Conservation (phyloP, 345 rosid genomes). For the Erucastrum elatum region DNA sequence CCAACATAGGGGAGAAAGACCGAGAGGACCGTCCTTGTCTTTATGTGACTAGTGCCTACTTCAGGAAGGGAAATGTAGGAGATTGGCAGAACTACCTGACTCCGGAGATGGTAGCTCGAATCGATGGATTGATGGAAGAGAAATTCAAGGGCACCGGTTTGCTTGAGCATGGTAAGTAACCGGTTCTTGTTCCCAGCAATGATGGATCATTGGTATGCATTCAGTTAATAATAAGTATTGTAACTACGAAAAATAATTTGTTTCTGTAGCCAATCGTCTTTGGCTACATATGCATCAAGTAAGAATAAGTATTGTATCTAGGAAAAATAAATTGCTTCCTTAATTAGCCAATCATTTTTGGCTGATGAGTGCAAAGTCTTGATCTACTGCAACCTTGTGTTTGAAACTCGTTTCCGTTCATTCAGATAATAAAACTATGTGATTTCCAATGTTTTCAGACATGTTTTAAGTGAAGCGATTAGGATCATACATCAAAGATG, state of each 20-base stretch:
- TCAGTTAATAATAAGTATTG: background rate
- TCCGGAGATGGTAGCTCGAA: conserved; percentile 29
- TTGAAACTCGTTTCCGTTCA: background rate
- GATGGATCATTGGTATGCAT: background rate
- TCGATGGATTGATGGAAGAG: background rate
- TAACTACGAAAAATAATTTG: background rate
- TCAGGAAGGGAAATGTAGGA: conserved; percentile 41
- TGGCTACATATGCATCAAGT: background rate
- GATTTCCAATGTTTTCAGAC: background rate
- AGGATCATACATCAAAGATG: background rate
- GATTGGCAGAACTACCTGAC: conserved; percentile 37
- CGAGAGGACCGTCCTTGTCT: background rate
- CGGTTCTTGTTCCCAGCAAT: background rate
- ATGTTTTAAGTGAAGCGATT: background rate
- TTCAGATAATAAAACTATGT: background rate
- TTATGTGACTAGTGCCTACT: conserved; percentile 1
- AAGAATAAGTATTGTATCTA: background rate
- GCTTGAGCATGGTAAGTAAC: conserved; percentile 2
- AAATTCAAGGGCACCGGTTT: conserved; percentile 21
- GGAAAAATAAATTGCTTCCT: background rate
- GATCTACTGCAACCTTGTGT: background rate
- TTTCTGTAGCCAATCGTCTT: background rate
- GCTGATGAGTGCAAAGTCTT: background rate
- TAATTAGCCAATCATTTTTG: background rate
- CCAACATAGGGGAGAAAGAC: background rate